These are phyloP conservation scores for Elaeis oleifera DNA, from an alignment of 202 grass and related monocot genomes.

Conservation along the genomic window DNA sequence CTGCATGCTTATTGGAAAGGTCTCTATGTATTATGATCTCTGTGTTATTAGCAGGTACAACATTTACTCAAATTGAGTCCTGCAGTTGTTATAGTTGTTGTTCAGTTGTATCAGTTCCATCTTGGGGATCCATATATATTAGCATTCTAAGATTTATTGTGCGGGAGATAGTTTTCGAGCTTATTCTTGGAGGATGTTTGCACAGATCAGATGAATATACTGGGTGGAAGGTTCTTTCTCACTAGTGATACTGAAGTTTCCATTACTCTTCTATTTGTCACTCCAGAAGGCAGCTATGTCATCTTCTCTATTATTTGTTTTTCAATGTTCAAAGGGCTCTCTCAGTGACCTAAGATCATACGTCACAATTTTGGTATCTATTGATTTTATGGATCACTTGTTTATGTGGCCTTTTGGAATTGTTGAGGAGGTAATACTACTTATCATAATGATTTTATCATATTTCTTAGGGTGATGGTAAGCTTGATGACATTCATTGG, in stretches of 20 bases:
- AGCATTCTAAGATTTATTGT: constrained; percentile 14
- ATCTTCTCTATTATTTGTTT: constrained; percentile 13
- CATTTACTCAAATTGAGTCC: constrained; percentile 29
- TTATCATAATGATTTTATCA: constrained; percentile 49
- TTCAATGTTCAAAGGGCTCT: constrained; percentile 31
- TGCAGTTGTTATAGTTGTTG: constrained; percentile 19
- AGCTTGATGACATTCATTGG: constrained; percentile 40
- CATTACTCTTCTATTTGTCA: constrained; percentile 18
- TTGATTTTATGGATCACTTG: constrained; percentile 44
- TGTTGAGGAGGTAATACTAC: constrained; percentile 44
- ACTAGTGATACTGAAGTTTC: constrained; percentile 20
- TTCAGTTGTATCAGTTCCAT: constrained; percentile 17
- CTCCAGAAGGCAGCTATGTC: constrained; percentile 36
- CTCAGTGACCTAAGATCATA: constrained; percentile 34
- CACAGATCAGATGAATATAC: constrained; percentile 29
- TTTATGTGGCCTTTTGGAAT: constrained; percentile 32
- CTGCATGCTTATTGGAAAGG: constrained; percentile 27
- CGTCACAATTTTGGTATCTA: constrained; percentile 33
- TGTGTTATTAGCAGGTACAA: constrained; percentile 27
- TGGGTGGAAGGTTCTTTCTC: constrained; percentile 27
- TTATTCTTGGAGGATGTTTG: constrained; percentile 30
- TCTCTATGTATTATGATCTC: constrained; percentile 25
- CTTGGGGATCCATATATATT: constrained; percentile 30
- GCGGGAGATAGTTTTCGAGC: constrained; percentile 26
- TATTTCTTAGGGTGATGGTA: constrained; percentile 61